phyloP scores from a whole-genome alignment of 768 basidiomycete genomes.

The Roridomyces roridus region DNA sequence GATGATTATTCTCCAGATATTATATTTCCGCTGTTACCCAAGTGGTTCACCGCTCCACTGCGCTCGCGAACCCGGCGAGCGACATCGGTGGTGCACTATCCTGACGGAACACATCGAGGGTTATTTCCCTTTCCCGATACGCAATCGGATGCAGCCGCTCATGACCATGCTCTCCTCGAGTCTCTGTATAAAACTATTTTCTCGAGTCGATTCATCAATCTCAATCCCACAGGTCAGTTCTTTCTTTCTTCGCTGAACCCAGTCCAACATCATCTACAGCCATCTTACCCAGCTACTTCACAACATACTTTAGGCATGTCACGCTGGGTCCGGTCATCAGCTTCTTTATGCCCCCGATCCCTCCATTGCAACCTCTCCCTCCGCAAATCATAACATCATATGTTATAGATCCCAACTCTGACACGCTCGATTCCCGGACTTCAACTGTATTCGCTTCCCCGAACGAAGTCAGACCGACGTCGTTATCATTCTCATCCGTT shows the following conservation, averaged over 20 bases:
- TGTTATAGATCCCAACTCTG: slow-evolving; percentile 41
- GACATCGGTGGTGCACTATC: slow-evolving; percentile 57
- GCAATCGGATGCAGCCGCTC: slow-evolving; percentile 43
- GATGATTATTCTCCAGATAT: slow-evolving; percentile 53
- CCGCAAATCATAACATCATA: slow-evolving; percentile 49
- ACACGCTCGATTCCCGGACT: slow-evolving; percentile 39
- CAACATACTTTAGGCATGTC: slow-evolving; percentile 73
- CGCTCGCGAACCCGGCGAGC: slow-evolving; percentile 55
- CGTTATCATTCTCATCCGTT: slow-evolving; percentile 58
- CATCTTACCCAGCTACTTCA: slow-evolving; percentile 71
- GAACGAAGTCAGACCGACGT: slow-evolving; percentile 44
- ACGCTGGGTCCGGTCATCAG: slow-evolving; percentile 63
- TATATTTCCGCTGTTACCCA: slow-evolving; percentile 75
- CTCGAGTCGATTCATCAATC: slow-evolving; percentile 74
- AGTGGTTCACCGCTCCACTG: slow-evolving; percentile 79
- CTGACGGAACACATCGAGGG: slow-evolving; percentile 50
- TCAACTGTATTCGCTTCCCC: slow-evolving; percentile 45
- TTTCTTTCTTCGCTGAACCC: not conserved
- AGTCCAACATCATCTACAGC: slow-evolving; percentile 44
- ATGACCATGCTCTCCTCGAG: slow-evolving; percentile 76
- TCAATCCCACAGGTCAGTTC: slow-evolving; percentile 66
- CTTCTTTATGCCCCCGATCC: slow-evolving; percentile 74
- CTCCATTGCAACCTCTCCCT: slow-evolving; percentile 64
- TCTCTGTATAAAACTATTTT: slow-evolving; percentile 71
- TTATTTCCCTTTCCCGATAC: slow-evolving; percentile 41